phyloP scores from a whole-genome alignment of 2,329 filamentous ascomycete species.

The Xylaria sp. region DNA sequence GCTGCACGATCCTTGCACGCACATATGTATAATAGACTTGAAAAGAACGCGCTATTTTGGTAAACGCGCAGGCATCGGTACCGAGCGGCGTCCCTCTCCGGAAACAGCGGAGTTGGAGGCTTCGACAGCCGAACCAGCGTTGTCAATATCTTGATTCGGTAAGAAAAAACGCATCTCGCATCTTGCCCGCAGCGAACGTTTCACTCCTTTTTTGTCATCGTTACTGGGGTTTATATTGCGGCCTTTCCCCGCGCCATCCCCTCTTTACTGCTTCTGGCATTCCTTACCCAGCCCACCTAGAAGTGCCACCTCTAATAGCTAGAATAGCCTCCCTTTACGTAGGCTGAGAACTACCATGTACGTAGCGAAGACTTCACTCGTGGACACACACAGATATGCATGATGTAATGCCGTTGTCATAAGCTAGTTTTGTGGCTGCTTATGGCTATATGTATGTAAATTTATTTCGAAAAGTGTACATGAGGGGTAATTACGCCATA shows the following conservation, averaged over 20 bases:
- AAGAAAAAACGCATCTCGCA: slow-evolving; percentile 35
- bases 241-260: slow-evolving; percentile 31
- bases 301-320: not conserved
- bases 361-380: not conserved
- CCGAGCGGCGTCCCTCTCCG: slow-evolving; percentile 22
- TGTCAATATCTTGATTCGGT: slow-evolving; percentile 38
- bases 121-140: slow-evolving; percentile 36
- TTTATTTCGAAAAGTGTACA: too few species aligned
- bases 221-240: slow-evolving; percentile 26
- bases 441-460: not conserved
- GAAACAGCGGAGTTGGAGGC: slow-evolving; percentile 35
- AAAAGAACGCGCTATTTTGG: slow-evolving; percentile 31
- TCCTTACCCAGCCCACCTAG: slow-evolving; percentile 19
- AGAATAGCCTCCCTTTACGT: not conserved
- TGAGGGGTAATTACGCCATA: not conserved
- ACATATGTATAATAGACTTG: slow-evolving; percentile 30
- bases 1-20: slow-evolving; percentile 36
- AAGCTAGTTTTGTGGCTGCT: not conserved
- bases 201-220: slow-evolving; percentile 32
- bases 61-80: slow-evolving; percentile 32
- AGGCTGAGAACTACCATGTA: not conserved
- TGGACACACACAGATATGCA: not conserved
- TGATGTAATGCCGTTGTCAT: not conserved
- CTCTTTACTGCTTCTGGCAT: not conserved
- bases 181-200: slow-evolving; percentile 29